phyloP scores from a whole-genome alignment of 305 asterid genomes.

The Solanum chacoense region DNA sequence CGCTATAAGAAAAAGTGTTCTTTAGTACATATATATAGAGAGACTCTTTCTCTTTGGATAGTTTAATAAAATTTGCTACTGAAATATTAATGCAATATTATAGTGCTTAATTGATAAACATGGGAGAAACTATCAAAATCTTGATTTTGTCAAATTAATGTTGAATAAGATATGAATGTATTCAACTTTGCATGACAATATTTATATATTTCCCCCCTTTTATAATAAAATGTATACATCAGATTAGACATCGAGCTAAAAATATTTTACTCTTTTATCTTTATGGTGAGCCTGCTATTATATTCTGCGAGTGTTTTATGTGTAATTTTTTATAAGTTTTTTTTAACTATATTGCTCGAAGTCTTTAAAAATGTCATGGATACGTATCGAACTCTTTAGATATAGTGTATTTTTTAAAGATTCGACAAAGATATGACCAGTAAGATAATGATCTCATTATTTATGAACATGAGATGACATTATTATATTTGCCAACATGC shows the following conservation, averaged over 20 bases:
- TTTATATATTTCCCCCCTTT: too few relatives aligned
- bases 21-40: too few relatives aligned
- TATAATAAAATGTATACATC: too few relatives aligned
- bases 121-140: neutral
- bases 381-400: too few relatives aligned
- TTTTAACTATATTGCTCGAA: too few relatives aligned
- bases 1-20: neutral
- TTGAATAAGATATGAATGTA: neutral
- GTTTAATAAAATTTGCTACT: neutral
- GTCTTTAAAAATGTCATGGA: too few relatives aligned
- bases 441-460: neutral
- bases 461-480: neutral
- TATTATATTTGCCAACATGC: neutral
- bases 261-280: too few relatives aligned
- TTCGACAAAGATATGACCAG: rapidly evolving
- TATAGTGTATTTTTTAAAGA: too few relatives aligned
- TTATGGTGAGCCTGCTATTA: too few relatives aligned
- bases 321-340: neutral
- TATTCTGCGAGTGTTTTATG: too few relatives aligned
- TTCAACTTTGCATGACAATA: neutral
- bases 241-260: neutral
- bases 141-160: neutral
- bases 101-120: neutral
- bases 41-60: neutral
- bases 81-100: neutral